Percentiles rank a stretch among this genome's conserved stretches.
Evolutionary conservation across 441 rosid genomes (phyloP).

Genomic region (Euphorbia schlechtendalii): DNA sequence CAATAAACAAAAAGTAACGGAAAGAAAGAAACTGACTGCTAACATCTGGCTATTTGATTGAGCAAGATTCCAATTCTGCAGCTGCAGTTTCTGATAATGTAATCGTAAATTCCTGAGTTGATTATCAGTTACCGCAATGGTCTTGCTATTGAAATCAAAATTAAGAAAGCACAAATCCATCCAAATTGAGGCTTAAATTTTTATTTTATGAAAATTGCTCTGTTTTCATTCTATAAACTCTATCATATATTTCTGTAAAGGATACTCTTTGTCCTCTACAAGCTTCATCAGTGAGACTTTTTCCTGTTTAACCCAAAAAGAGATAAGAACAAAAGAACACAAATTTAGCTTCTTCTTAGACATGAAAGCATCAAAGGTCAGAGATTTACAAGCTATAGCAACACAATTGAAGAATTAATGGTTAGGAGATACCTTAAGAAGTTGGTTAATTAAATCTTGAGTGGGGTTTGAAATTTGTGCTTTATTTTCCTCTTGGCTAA

Average conservation of each 20-base stretch:
- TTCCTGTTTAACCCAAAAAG: conserved; percentile 40
- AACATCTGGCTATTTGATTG: conserved; percentile 53
- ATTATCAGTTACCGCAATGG: conserved; percentile 41
- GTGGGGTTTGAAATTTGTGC: conserved; percentile 20
- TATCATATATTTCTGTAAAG: conserved; percentile 14
- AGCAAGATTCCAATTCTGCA: conserved; percentile 61
- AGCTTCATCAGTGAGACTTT: conserved; percentile 51
- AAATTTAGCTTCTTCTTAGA: neutral
- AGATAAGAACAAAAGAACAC: neutral
- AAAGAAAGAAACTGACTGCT: conserved; percentile 38
- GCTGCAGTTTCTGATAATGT: conserved; percentile 47
- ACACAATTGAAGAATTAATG: neutral
- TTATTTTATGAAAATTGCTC: neutral
- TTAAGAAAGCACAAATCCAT: conserved; percentile 24
- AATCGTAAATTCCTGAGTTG: conserved; percentile 42
- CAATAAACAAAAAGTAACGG: neutral
- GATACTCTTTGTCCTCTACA: conserved; percentile 72
- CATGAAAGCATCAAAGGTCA: neutral
- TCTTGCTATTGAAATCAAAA: conserved; percentile 37
- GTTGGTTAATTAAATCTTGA: conserved; percentile 36
- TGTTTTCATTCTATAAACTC: neutral
- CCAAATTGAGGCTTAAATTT: neutral
- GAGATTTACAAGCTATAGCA: neutral
- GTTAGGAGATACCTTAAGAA: conserved; percentile 45
- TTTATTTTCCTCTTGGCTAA: conserved; percentile 17